Conservation (phyloP, 768 basidiomycete genomes). For the Phylloporus scabripes region DNA sequence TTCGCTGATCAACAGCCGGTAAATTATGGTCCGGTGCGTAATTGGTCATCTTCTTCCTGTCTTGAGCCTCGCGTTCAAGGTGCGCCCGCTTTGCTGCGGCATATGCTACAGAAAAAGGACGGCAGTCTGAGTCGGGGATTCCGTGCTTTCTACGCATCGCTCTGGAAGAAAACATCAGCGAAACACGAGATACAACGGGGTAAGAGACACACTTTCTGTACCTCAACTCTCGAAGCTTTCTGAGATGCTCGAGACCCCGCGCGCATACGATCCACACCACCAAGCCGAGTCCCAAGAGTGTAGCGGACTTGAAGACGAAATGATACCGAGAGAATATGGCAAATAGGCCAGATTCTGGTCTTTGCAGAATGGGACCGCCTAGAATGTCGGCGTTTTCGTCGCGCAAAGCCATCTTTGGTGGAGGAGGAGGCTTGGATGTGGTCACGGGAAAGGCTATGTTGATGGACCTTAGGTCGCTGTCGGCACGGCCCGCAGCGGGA, state of each 20-base stretch:
- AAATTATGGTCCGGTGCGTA: constrained; percentile 21
- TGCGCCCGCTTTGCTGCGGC: constrained; percentile 58
- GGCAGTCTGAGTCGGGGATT: constrained; percentile 76
- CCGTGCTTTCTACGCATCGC: constrained; percentile 72
- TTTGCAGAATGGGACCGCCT: constrained; percentile 48
- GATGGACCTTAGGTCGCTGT: constrained; percentile 3
- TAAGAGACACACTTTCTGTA: constrained; percentile 53
- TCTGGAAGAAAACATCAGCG: constrained; percentile 34
- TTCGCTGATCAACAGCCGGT: constrained; percentile 24
- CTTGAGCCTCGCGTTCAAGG: constrained; percentile 46
- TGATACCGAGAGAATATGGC: constrained; percentile 35
- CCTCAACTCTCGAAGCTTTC: constrained; percentile 56
- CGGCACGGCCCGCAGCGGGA: constrained; percentile 21
- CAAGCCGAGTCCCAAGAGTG: constrained; percentile 31
- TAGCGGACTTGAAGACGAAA: constrained; percentile 33
- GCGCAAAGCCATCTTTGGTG: constrained; percentile 43
- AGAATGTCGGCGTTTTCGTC: constrained; percentile 70
- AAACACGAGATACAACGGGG: neutral
- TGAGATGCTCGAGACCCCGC: constrained; percentile 41
- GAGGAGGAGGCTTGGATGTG: constrained; percentile 18
- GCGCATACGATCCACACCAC: constrained; percentile 31
- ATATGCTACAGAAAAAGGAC: constrained; percentile 87
- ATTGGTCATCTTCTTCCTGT: constrained; percentile 31
- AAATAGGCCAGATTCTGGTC: constrained; percentile 23
- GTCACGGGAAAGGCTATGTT: constrained; percentile 16